Percentiles rank a stretch among this genome's conserved stretches.
Evolutionary conservation across 345 rosid species (phyloP).

Genomic region (Dipteronia dyeriana): DNA sequence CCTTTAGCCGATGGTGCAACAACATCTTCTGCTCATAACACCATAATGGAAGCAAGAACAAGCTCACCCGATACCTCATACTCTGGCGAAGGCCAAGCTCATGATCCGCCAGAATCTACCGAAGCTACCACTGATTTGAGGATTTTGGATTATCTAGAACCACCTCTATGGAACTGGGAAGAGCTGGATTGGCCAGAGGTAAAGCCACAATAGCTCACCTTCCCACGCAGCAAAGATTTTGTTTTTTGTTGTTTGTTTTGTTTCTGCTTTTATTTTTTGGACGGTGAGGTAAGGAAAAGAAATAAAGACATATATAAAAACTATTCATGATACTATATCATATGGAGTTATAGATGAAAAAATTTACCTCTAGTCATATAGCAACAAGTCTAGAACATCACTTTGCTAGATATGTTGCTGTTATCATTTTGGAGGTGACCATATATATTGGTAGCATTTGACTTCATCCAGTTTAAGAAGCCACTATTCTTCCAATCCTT

Average conservation of each 20-base stretch:
- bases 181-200: slow-evolving; percentile 46
- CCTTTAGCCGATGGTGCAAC: slow-evolving; percentile 31
- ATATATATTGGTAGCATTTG: background rate
- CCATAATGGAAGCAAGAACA: slow-evolving; percentile 27
- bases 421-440: background rate
- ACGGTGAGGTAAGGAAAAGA: background rate
- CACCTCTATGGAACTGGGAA: slow-evolving; percentile 60
- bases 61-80: slow-evolving; percentile 50
- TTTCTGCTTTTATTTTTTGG: background rate
- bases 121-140: slow-evolving; percentile 21
- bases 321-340: background rate
- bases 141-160: slow-evolving; percentile 36
- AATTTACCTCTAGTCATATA: background rate
- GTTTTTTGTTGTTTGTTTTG: background rate
- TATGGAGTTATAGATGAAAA: background rate
- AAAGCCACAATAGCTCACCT: background rate
- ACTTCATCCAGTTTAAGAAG: background rate
- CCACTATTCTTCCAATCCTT: background rate
- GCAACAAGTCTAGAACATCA: background rate
- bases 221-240: background rate
- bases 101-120: slow-evolving; percentile 30
- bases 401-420: background rate
- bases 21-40: slow-evolving; percentile 27
- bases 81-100: slow-evolving; percentile 42
- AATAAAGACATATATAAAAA: background rate